Conservation (phyloP, 352 stramenopile genomes). For the Thalassiosira livingstoniorum region DNA sequence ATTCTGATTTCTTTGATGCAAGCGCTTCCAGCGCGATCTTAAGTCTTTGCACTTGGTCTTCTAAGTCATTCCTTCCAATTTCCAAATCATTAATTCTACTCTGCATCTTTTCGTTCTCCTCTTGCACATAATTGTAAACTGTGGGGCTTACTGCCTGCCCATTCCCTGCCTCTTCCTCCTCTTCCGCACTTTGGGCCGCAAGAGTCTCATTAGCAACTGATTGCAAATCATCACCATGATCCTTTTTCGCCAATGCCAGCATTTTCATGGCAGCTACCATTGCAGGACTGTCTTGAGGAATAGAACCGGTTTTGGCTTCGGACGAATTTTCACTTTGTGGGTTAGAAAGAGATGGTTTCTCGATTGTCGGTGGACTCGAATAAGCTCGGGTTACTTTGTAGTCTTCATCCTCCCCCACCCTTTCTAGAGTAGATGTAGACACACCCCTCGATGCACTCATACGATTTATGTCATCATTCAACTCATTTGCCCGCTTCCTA, state of each 20-base stretch:
- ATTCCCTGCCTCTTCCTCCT: too few relatives aligned
- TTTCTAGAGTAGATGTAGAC: too few relatives aligned
- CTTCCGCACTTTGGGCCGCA: neutral
- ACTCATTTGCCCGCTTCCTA: neutral
- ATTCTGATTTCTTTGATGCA: neutral
- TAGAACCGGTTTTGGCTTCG: too few relatives aligned
- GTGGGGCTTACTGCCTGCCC: too few relatives aligned
- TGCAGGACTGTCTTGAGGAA: neutral
- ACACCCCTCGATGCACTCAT: too few relatives aligned
- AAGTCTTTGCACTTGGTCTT: neutral
- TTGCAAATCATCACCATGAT: constrained; percentile 3
- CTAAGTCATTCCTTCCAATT: neutral
- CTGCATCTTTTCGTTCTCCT: constrained; percentile 4
- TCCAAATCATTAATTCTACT: neutral
- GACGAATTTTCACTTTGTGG: too few relatives aligned
- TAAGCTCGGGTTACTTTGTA: too few relatives aligned
- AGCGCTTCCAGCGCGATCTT: neutral
- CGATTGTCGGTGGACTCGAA: too few relatives aligned
- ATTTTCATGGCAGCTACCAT: neutral
- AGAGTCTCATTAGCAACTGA: neutral
- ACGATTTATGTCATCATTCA: neutral
- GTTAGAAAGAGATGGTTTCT: too few relatives aligned
- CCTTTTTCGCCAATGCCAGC: neutral
- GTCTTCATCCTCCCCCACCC: too few relatives aligned
- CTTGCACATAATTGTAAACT: neutral